These are phyloP conservation scores for Nemania serpens DNA, from an alignment of 2,329 filamentous ascomycete species.

Conservation along the genomic window DNA sequence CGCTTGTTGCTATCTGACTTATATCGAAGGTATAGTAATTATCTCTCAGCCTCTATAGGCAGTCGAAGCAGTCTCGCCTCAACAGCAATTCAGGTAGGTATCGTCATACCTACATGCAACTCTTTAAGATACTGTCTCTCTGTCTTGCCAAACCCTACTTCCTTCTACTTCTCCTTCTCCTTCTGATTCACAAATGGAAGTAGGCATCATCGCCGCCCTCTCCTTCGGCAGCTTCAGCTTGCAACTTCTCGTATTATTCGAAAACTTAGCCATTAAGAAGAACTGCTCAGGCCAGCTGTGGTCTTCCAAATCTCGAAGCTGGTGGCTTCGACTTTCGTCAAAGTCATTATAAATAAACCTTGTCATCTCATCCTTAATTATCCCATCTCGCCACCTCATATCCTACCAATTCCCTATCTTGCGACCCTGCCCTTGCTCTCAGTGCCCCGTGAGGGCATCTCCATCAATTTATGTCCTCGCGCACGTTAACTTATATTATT, in stretches of 20 bases:
- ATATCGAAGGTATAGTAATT: too few species aligned
- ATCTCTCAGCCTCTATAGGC: neutral
- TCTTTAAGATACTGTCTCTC: neutral
- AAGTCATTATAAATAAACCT: neutral
- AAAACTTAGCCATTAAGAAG: too few species aligned
- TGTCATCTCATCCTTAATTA: neutral
- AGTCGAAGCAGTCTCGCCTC: neutral
- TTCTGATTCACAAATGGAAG: neutral
- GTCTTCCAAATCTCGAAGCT: neutral
- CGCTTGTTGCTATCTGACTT: neutral
- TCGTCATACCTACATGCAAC: too few species aligned
- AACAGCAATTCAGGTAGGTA: neutral
- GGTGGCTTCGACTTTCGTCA: constrained; percentile 2
- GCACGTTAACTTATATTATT: constrained; percentile 1
- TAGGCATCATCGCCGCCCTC: neutral
- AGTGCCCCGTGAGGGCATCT: constrained; percentile 11
- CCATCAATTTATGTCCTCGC: neutral
- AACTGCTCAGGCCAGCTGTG: neutral
- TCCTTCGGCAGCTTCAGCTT: neutral
- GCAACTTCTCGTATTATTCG: neutral
- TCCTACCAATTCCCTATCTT: neutral
- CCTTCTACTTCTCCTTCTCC: neutral
- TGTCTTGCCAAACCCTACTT: neutral
- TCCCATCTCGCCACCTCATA: neutral
- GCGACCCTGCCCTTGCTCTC: neutral